Evolutionary conservation across 139 green algal genomes (phyloP), one percentile per base, ranked within the genome.

Genomic region (Medakamo hakoo): DNA sequence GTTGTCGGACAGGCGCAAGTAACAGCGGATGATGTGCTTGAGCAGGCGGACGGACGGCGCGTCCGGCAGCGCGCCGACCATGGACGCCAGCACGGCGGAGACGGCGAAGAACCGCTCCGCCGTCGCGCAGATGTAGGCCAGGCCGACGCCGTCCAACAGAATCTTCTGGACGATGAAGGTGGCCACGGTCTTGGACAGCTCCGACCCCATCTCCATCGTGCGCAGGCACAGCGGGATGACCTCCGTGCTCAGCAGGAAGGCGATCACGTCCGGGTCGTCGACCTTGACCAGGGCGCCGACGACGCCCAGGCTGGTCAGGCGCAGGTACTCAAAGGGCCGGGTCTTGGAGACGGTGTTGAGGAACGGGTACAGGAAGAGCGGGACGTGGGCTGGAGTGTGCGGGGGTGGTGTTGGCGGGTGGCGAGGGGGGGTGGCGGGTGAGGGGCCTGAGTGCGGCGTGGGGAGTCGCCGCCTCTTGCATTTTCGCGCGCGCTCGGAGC

Each of bases 131-230:
- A 98, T 93, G 80, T 99, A 98, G 66, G 82, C 80, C 28, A 99
- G 75, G 28, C 93, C 93, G 40, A 90, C 86, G 57, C 94, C 85
- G 64, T 99, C 93, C 9, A 95, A 73, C 62, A 98, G 76, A 48
- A 98, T 99, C 64, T 99, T 99, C 73, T 99, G 93, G 30, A 99
- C 91, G 58, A 99, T 99, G 73, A 99, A 99, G 23, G 93, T 99
- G n/a, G 93, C 93, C 26, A 98, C 93, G 4, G 93, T 99, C 63
- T 98, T 98, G 67, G 88, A 96, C 64, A 99, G 84, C 83, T 99
- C 93, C 31, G 76, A 93, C 59, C 93, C 93, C 69, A 95, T 95
- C 80, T 99, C 93, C 93, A 99, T 99, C 58, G 93, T 99, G 55
- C 90, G 82, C 69, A 99, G 69, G 73, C 93, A 99, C 25, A 99